Evolutionary conservation across 2,329 filamentous ascomycete genomes (phyloP), one percentile per base, ranked within the genome.

Genomic region (Geosmithia morbida): DNA sequence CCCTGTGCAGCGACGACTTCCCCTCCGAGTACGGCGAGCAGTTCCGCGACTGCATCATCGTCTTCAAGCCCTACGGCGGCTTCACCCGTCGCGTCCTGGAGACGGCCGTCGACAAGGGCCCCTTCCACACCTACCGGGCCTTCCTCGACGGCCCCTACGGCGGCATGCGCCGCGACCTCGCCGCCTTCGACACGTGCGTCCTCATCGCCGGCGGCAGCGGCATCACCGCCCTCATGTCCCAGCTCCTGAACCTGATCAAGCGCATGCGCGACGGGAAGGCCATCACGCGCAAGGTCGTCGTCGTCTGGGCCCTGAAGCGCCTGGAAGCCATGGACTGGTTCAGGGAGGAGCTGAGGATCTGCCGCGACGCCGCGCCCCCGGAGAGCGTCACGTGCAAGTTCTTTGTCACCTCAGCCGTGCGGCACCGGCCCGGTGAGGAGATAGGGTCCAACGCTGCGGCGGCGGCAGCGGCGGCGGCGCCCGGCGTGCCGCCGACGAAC

Each of bases 281-380:
- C 33, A 87, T 95, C 43, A 96, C 89, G 2, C 87, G 85, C 61
- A 86, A 83, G 53, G 83, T 97, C 5, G 83, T 92, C 16, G 86
- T 97, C 1, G 78, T 97, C n/a, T 97, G 90, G 90, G 81, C 89
- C 5, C 70, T 96, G 54, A 94, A 92, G 65, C 79, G 85, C 48
- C 80, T 92, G 14, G 90, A 96, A 62, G 87, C 87, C 1, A 87
- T 97, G 81, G 87, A 96, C 60, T 97, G 90, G 90, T 97, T 96
- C 72, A 85, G 87, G 53, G 89, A 96, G 65, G 90, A 96, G 62
- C 72, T 96, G 49, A 79, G 88, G 44, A 94, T 96, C 56, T 95
- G 90, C 65, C 79, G 87, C 56, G 87, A 96, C 63, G 83, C 81
- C 45, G 89, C 90, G 10, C 90, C 90, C 1, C 85, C 86, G 0